Percentiles rank a stretch among this genome's conserved stretches.
Evolutionary conservation across 164 flowering plant genomes (phyloP).

Genomic region (Piper longum): DNA sequence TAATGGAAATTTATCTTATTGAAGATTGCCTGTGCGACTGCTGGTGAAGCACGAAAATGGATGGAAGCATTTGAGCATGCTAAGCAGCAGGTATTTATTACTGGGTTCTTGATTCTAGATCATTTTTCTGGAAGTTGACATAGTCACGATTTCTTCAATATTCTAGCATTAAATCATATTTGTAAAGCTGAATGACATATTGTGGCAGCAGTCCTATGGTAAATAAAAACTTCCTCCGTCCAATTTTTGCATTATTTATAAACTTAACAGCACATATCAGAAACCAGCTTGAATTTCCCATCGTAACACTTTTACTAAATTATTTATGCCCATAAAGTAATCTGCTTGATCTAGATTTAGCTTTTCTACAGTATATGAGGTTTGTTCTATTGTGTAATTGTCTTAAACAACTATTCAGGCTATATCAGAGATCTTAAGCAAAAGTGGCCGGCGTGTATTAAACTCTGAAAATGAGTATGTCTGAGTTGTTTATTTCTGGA

Average conservation of each 20-base stretch:
- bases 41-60: conserved; percentile 84
- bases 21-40: conserved; percentile 85
- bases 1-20: conserved; percentile 7
- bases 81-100: conserved; percentile 57
- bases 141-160: background rate
- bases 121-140: background rate
- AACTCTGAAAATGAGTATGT: conserved; percentile 66
- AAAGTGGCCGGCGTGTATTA: conserved; percentile 45
- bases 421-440: conserved; percentile 58
- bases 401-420: conserved; percentile 27
- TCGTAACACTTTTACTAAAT: too few species aligned
- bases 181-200: background rate
- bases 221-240: too few species aligned
- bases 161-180: background rate
- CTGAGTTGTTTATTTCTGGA: conserved; percentile 1
- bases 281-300: too few species aligned
- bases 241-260: too few species aligned
- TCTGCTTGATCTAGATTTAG: background rate
- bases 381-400: background rate
- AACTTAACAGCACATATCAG: too few species aligned
- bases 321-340: too few species aligned
- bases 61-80: conserved; percentile 95
- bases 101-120: too few species aligned
- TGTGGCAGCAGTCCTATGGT: too few species aligned
- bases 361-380: background rate